A percentile compares a stretch with the other conserved stretches of the same genome.
Evolutionary conservation across 495 filamentous ascomycete genomes (phyloP).

Genomic region (Xylaria palmicola): DNA sequence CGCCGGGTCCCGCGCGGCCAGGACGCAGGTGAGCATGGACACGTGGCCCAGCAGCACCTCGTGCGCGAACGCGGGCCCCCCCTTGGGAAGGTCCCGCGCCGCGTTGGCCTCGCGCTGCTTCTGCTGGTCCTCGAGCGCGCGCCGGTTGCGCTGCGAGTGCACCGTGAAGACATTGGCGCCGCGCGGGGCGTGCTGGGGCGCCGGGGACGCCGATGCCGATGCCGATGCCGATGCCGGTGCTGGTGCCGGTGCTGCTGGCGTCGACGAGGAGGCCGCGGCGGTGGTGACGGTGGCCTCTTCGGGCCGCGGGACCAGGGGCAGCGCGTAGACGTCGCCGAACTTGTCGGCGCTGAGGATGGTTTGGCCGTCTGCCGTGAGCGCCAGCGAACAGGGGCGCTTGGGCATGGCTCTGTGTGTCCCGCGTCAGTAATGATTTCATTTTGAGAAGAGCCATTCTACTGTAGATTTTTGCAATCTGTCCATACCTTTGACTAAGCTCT

Average conservation of each 20-base stretch:
- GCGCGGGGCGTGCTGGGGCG: slow-evolving; percentile 2
- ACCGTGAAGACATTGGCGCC: slow-evolving; percentile 74
- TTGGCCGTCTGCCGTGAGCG: slow-evolving; percentile 62
- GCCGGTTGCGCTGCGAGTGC: slow-evolving; percentile 76
- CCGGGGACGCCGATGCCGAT: background rate
- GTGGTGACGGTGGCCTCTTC: background rate
- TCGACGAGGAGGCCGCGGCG: background rate
- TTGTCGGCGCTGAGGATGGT: slow-evolving; percentile 86
- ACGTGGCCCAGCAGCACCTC: slow-evolving; percentile 85
- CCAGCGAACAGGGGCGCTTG: slow-evolving; percentile 77
- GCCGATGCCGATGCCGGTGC: slow-evolving; percentile 9
- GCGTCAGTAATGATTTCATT: no score
- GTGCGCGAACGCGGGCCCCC: slow-evolving; percentile 61
- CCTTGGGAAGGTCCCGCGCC: slow-evolving; percentile 42
- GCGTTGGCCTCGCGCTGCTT: slow-evolving; percentile 60
- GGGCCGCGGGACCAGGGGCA: slow-evolving; percentile 66
- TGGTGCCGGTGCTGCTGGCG: slow-evolving; percentile 11
- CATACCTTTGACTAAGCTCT: slow-evolving; percentile 71
- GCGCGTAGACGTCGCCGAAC: slow-evolving; percentile 89
- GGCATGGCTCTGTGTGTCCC: slow-evolving; percentile 68
- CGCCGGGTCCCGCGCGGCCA: slow-evolving; percentile 42
- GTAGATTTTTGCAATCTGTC: no score
- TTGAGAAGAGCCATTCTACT: no score
- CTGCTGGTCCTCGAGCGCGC: slow-evolving; percentile 73
- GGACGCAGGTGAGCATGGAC: slow-evolving; percentile 81